Percentiles rank a stretch among this genome's conserved stretches.
phyloP scores from a whole-genome alignment of 2,329 filamentous ascomycete genomes.

The Knoxdaviesia proteae region DNA sequence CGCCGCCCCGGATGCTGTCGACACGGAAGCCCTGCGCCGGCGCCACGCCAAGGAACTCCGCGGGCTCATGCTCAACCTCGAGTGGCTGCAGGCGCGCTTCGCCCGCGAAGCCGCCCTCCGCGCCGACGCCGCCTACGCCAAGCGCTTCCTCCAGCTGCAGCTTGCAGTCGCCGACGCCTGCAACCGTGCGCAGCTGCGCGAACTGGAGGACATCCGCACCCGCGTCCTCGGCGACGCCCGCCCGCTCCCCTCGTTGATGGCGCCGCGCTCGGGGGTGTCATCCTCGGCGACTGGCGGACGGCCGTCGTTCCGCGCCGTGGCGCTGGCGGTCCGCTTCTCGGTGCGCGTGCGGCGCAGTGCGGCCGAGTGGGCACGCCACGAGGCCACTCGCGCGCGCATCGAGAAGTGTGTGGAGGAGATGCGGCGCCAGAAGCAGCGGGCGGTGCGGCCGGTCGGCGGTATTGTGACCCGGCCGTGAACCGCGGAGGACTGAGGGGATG shows the following conservation, averaged over 20 bases:
- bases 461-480: too few species aligned
- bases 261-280: too few species aligned
- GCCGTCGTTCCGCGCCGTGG: conserved; percentile 21
- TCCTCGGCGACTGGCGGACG: conserved; percentile 5
- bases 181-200: conserved; percentile 75
- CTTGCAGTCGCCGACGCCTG: conserved; percentile 74
- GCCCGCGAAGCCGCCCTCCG: conserved; percentile 64
- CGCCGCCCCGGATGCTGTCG: conserved; percentile 9
- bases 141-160: conserved; percentile 61
- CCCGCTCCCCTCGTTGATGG: too few species aligned
- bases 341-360: conserved; percentile 27
- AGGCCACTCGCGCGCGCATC: conserved; percentile 25
- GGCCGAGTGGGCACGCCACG: conserved; percentile 26
- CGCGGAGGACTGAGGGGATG: too few species aligned
- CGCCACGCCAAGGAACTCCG: conserved; percentile 56
- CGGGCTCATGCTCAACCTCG: conserved; percentile 72
- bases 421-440: conserved; percentile 21
- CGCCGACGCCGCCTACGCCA: conserved; percentile 64
- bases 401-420: conserved; percentile 26
- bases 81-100: conserved; percentile 70
- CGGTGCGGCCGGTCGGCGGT: conserved; percentile 14
- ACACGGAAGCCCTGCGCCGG: conserved; percentile 11
- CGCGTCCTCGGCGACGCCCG: conserved; percentile 13
- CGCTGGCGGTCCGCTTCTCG: conserved; percentile 28
- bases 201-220: conserved; percentile 58